These are phyloP conservation scores for Fusarium sp. DNA, from an alignment of 2,329 filamentous ascomycete genomes.

Conservation along the genomic window DNA sequence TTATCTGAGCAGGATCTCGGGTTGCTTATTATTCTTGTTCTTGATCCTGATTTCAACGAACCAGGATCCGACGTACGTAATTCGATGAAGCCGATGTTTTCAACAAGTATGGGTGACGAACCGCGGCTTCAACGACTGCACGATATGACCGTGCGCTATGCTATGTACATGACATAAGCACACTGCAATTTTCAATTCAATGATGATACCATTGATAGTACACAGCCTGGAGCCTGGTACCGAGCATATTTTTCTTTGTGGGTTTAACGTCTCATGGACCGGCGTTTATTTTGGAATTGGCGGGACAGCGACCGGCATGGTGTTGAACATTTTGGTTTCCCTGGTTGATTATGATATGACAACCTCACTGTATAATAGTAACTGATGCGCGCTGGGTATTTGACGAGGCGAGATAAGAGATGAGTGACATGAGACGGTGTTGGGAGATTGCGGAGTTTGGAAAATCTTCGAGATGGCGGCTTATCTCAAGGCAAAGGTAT, in stretches of 20 bases:
- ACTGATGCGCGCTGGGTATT: constrained; percentile 13
- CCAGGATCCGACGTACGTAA: constrained; percentile 19
- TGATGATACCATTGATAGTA: constrained; percentile 32
- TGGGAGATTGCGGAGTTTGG: constrained; percentile 32
- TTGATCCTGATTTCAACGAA: neutral
- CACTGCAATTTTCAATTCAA: constrained; percentile 21
- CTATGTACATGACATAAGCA: constrained; percentile 2
- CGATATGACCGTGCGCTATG: constrained; percentile 21
- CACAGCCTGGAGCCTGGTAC: constrained; percentile 45
- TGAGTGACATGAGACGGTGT: constrained; percentile 5
- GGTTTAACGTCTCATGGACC: constrained; percentile 35
- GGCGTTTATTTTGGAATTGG: constrained; percentile 44
- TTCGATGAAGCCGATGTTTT: constrained; percentile 23
- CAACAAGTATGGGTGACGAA: constrained; percentile 27
- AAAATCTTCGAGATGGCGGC: constrained; percentile 19
- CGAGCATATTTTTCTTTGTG: constrained; percentile 34
- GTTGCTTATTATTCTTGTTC: constrained; percentile 27
- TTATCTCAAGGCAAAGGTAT: constrained; percentile 5
- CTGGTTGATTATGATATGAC: constrained; percentile 38
- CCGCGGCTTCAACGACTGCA: constrained; percentile 36
- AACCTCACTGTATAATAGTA: constrained; percentile 43
- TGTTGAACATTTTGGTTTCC: constrained; percentile 24
- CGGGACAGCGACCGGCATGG: constrained; percentile 9
- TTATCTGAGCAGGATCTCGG: constrained; percentile 50
- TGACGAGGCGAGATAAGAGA: constrained; percentile 9